Evolutionary conservation across 2,329 filamentous ascomycete genomes (phyloP).

Genomic region (Truncatella angustata): DNA sequence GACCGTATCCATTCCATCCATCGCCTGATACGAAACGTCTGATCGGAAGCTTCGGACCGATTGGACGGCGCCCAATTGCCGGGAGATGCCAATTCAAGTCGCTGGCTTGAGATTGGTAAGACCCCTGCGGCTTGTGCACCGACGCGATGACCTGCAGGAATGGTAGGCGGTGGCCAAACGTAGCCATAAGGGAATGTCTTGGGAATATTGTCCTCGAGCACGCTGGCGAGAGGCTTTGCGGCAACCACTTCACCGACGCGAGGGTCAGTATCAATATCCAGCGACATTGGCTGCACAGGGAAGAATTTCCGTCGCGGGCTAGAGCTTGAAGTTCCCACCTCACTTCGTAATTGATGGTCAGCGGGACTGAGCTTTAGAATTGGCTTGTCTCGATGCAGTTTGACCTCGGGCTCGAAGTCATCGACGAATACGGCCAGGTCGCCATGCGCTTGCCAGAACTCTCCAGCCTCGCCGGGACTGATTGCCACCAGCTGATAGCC

Average conservation of each 20-base stretch:
- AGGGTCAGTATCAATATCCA: slow-evolving; percentile 42
- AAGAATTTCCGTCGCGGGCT: slow-evolving; percentile 34
- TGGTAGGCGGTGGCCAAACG: slow-evolving; percentile 74
- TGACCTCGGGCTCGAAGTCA: slow-evolving; percentile 67
- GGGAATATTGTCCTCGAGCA: slow-evolving; percentile 28
- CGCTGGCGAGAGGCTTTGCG: slow-evolving; percentile 47
- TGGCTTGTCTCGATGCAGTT: slow-evolving; percentile 72
- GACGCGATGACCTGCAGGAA: slow-evolving; percentile 63
- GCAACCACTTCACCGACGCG: slow-evolving; percentile 69
- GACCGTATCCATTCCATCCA: slow-evolving; percentile 67
- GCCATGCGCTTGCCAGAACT: slow-evolving; percentile 56
- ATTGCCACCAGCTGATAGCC: slow-evolving; percentile 74
- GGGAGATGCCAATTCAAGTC: slow-evolving; percentile 19
- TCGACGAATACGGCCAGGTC: slow-evolving; percentile 68
- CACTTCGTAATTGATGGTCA: slow-evolving; percentile 49
- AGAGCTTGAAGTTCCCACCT: slow-evolving; percentile 39
- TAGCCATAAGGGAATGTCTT: slow-evolving; percentile 42
- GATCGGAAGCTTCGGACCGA: slow-evolving; percentile 64
- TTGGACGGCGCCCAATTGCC: slow-evolving; percentile 27
- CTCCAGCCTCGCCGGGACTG: slow-evolving; percentile 50
- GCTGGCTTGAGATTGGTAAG: slow-evolving; percentile 16
- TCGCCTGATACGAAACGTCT: slow-evolving; percentile 70
- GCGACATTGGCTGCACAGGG: slow-evolving; percentile 52
- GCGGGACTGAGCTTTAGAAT: slow-evolving; percentile 56
- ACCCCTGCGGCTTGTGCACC: slow-evolving; percentile 27